Base-by-base conservation (phyloP, 2,329 filamentous ascomycete species). In the Penicillium freii region DNA sequence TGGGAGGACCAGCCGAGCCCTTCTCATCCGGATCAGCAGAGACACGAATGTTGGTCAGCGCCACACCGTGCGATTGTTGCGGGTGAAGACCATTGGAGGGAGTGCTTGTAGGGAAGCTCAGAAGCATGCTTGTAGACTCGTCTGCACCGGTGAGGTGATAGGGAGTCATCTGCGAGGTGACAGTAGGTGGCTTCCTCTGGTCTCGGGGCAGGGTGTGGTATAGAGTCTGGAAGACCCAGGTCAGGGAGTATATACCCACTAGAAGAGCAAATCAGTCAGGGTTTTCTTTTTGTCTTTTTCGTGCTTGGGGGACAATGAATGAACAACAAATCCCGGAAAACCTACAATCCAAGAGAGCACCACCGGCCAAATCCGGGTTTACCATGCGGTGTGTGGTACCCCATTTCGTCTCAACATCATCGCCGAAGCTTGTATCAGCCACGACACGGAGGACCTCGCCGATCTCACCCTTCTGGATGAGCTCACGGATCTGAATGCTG, bases 161-260 rank as follows among this genome's bases (percentile, higher is more conserved):
- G 70, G 89, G 88, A 69, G 85, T 85, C 66, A 92, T 85, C 51
- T 89, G 84, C 0, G 86, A 77, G 4, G 94, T 86, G 44, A 79
- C 81, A 8, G 70, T 73, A 5, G 92, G 92, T 1, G 82, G 70
- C 73, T 90, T 83, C 65, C 91, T 89, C 53, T 83, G 73, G 10
- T 77, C 72, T 31, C 72, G 81, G 2, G 87, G 82, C 69, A 92
- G 88, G 3, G 89, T 85, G 73, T 92, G 90, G 77, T 96, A 96
- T 29, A 96, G 82, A 44, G 88, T 88, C 76, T 96, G 91, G 82
- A 93, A 95, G 49, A 94, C 83, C 92, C 92, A 96, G 33, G 91
- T 95, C 60, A 96, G 77, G 46, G 90, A 85, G 78, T 96, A 96
- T 74, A 96, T 89, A 60, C 92, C 92, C 56, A 96, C 75, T 77